Evolutionary conservation across 805 yeast genomes (phyloP).

Genomic region (Monosporozyma aerobia): DNA sequence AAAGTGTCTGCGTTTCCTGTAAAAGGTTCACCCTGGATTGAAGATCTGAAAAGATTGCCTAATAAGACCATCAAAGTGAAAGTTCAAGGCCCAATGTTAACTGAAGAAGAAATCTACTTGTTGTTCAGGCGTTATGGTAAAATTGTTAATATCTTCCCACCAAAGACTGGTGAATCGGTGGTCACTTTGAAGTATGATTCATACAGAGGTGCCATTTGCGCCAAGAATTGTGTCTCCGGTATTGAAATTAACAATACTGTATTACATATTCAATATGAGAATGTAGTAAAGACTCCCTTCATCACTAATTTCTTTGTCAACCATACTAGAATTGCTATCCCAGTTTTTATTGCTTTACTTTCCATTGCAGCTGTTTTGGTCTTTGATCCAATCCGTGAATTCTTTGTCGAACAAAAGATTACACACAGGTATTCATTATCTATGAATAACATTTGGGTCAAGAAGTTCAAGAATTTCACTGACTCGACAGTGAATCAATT

Average conservation of each 20-base stretch:
- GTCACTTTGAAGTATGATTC: constrained; percentile 50
- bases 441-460: constrained; percentile 33
- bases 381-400: constrained; percentile 88
- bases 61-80: constrained; percentile 51
- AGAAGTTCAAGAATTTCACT: constrained; percentile 31
- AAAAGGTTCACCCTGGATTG: constrained; percentile 93
- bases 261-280: constrained; percentile 67
- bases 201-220: constrained; percentile 65
- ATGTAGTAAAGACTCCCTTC: constrained; percentile 42
- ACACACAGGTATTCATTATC: constrained; percentile 48
- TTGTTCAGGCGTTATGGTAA: constrained; percentile 81
- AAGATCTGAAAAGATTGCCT: constrained; percentile 77
- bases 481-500: constrained; percentile 32
- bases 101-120: constrained; percentile 69
- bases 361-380: constrained; percentile 77
- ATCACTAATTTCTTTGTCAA: constrained; percentile 50
- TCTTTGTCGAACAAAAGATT: constrained; percentile 65
- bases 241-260: constrained; percentile 51
- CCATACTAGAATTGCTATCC: constrained; percentile 79
- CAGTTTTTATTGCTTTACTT: constrained; percentile 64
- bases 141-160: constrained; percentile 64
- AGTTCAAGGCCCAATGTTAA: constrained; percentile 71
- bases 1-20: constrained; percentile 59
- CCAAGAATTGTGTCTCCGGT: constrained; percentile 87
- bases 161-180: constrained; percentile 35